A percentile compares a stretch with the other conserved stretches of the same genome.
phyloP scores from a whole-genome alignment of 2,329 filamentous ascomycete genomes.

The Colletotrichum tamarilloi region DNA sequence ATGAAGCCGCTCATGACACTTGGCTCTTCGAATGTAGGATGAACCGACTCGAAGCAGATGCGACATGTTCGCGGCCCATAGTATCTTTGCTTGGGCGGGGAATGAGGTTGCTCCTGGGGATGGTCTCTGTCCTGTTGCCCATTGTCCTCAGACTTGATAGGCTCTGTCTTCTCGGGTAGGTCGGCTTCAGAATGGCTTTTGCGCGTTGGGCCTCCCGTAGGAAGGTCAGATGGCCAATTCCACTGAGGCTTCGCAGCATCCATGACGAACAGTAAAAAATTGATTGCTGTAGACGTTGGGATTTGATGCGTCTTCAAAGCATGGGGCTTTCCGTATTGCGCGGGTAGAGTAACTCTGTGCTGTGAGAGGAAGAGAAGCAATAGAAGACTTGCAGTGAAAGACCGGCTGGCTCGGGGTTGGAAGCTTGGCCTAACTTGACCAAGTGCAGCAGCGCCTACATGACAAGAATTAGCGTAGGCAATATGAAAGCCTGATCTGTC shows the following conservation, averaged over 20 bases:
- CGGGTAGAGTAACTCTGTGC: neutral
- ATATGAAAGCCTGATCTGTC: constrained; percentile 18
- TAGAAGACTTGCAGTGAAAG: neutral
- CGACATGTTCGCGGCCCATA: constrained; percentile 84
- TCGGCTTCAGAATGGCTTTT: constrained; percentile 6
- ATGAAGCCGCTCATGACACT: constrained; percentile 35
- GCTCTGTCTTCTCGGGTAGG: neutral
- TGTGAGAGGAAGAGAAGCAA: neutral
- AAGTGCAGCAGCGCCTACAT: constrained; percentile 29
- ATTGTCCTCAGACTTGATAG: neutral
- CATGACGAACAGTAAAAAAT: neutral
- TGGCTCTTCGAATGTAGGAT: constrained; percentile 56
- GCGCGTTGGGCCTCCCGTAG: neutral
- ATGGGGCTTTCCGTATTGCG: neutral
- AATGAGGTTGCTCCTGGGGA: constrained; percentile 4
- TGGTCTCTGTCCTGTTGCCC: neutral
- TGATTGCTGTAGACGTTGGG: neutral
- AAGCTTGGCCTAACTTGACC: constrained; percentile 15
- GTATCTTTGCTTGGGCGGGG: constrained; percentile 48
- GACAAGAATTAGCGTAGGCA: constrained; percentile 6
- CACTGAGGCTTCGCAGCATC: constrained; percentile 24
- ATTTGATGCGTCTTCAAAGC: neutral
- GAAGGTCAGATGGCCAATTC: constrained; percentile 28
- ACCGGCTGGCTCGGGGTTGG: neutral
- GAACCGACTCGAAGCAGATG: constrained; percentile 82